These are phyloP conservation scores for Karstenula rhodostoma DNA, from an alignment of 2,329 filamentous ascomycete species.

Conservation along the genomic window DNA sequence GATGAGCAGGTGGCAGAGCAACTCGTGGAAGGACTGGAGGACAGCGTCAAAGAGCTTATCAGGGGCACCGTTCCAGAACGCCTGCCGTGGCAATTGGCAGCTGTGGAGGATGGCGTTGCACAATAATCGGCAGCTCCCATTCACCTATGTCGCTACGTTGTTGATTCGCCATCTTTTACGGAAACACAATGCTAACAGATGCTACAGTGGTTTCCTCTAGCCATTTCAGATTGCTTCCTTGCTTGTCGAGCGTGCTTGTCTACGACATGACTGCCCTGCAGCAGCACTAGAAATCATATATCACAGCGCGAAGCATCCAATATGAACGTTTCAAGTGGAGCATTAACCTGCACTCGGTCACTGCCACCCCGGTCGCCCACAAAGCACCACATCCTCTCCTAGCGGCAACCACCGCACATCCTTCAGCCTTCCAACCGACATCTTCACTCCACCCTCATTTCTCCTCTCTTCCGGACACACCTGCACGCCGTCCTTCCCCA, in stretches of 20 bases:
- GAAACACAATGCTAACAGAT: too few species aligned
- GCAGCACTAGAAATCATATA: too few species aligned
- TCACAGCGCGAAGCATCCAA: neutral
- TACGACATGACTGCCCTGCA: too few species aligned
- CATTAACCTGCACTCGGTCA: neutral
- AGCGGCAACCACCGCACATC: constrained; percentile 78
- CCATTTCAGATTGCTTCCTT: too few species aligned
- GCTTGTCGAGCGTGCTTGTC: neutral
- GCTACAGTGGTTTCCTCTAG: neutral
- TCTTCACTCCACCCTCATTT: constrained; percentile 56
- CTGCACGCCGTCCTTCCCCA: constrained; percentile 83
- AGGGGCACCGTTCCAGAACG: constrained; percentile 27
- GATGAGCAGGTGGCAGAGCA: constrained; percentile 25
- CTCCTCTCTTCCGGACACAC: constrained; percentile 73
- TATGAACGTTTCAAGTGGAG: neutral
- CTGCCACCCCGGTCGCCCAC: constrained; percentile 64
- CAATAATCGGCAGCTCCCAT: neutral
- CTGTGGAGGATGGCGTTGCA: neutral
- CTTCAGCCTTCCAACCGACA: constrained; percentile 70
- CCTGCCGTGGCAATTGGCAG: constrained; percentile 36
- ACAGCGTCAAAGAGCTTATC: constrained; percentile 38
- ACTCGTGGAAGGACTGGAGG: constrained; percentile 37
- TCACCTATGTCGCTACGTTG: neutral
- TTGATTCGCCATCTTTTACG: too few species aligned
- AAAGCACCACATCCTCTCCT: constrained; percentile 84